Evolutionary conservation across 345 rosid species (phyloP), one percentile per base, ranked within the genome.

Genomic region (Lenwebbia sp.): DNA sequence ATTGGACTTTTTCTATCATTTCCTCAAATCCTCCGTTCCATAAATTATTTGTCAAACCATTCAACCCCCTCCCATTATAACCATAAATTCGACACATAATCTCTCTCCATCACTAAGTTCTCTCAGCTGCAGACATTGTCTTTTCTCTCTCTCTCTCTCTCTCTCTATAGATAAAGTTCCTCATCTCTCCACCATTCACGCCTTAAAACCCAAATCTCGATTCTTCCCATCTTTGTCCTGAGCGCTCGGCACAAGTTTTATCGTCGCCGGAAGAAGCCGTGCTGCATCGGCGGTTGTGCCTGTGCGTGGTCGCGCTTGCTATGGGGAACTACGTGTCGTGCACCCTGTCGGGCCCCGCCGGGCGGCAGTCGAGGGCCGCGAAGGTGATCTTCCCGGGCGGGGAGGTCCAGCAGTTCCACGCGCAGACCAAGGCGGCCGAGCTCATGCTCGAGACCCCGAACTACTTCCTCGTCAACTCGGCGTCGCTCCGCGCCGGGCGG

Each of bases 261-360:
- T 70, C 44, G 78, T 19, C 47, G 78, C 78, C 78, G 44, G 44
- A 82, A 82, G 54, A 82, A 23, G 23, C 54, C 1, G 51, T 23
- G 83, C 54, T 25, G 54, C 30, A 11, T 5, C 7, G 53, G 30
- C 30, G 13, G 83, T n/a, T 81, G 76, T 5, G 82, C 4, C 21
- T 23, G 3, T 4, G 82, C n/a, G 81, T 37, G 41, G 25, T 0
- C 3, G 82, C 47, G 10, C 44, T 5, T 54, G 8, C 3, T 6
- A 95, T 97, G 99, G 99, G 99, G 13, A 96, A 96, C 90, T 92
- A 93, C 82, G 92, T 92, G 76, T 94, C 97, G 28, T 95, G 96
- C 84, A 88, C 91, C 2, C 85, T 96, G 22, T 83, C 91, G 33
- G 90, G 87, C 37, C 92, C 94, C 17, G 56, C 87, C 17, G 86